Base-by-base conservation (phyloP, 2,329 filamentous ascomycete genomes). In the Penicillium hordei region DNA sequence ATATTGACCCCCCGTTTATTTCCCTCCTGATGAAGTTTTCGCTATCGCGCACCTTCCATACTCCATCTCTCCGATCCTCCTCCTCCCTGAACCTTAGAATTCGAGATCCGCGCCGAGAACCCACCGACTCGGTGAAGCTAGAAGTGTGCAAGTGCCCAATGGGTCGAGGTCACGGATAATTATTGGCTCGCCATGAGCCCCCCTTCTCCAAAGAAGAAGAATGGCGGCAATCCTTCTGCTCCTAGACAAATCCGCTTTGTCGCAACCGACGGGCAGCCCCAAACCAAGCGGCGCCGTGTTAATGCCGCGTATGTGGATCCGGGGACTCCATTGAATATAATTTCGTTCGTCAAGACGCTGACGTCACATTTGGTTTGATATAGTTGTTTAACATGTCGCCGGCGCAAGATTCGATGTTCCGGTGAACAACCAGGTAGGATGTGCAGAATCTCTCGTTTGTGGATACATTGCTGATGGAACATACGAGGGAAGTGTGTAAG, bases 221-320 rank as follows among this genome's bases (percentile, higher is more conserved):
- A 62, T 60, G 68, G 67, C 65, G 70, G 66, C 62, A 69, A 61
- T 65, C 59, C 67, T 63, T 62, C 68, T 55, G 66, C 64, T 54
- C 68, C 70, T 48, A 67, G 75, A 57, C 78, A 79, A 68, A 90
- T 91, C 65, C 88, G 89, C 66, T 93, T 93, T 73, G 89, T 93
- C 66, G 89, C 91, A 63, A 91, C 88, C 68, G 89, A 92, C 76
- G 89, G 90, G 61, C 88, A 90, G 64, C 90, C 90, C 48, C 89
- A 90, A 60, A 88, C 88, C 27, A 93, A 93, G 76, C 82, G 89
- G 67, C 83, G 90, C 70, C 83, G 90, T 67, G 90, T 93, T 69
- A 91, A 88, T 76, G 88, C 89, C 68, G 90, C 90, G 85, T 90
- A 81, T 75, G 86, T 67, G 29, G 25, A 40, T 29, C 36, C 29